phyloP scores from a whole-genome alignment of 495 filamentous ascomycete species.

The Corynascus novoguineensis region DNA sequence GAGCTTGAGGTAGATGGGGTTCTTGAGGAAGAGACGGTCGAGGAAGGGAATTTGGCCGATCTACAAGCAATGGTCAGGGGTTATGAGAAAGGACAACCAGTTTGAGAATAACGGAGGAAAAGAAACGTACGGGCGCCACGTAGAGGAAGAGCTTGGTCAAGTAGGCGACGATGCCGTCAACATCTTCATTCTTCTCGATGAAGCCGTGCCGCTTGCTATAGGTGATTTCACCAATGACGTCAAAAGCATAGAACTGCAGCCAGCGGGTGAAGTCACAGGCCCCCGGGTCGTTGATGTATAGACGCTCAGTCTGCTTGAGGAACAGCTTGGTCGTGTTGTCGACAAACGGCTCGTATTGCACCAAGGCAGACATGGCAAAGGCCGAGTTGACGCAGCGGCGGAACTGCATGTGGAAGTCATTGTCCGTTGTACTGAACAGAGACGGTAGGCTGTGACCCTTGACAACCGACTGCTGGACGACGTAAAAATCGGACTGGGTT shows the following conservation, averaged over 20 bases:
- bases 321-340: conserved; percentile 60
- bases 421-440: conserved; percentile 73
- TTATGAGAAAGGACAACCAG: conserved; percentile 11
- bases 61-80: conserved; percentile 22
- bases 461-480: conserved; percentile 59
- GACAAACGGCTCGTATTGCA: conserved; percentile 70
- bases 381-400: conserved; percentile 63
- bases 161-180: conserved; percentile 56
- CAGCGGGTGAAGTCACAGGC: conserved; percentile 63
- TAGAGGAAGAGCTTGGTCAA: conserved; percentile 51
- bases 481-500: conserved; percentile 63
- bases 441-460: conserved; percentile 61
- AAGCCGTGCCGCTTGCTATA: conserved; percentile 61
- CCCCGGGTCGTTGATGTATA: conserved; percentile 49
- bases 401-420: conserved; percentile 66
- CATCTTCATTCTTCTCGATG: conserved; percentile 56
- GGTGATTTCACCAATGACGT: conserved; percentile 66
- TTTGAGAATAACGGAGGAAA: conserved; percentile 25
- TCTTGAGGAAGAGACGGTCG: conserved; percentile 56
- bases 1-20: conserved; percentile 50
- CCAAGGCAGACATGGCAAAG: conserved; percentile 67
- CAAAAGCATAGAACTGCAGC: conserved; percentile 77
- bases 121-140: conserved; percentile 51
- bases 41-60: conserved; percentile 59
- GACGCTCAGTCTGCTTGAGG: conserved; percentile 54